These are phyloP conservation scores for Claviceps humidiphila DNA, from an alignment of 2,329 filamentous ascomycete species.

Conservation along the genomic window DNA sequence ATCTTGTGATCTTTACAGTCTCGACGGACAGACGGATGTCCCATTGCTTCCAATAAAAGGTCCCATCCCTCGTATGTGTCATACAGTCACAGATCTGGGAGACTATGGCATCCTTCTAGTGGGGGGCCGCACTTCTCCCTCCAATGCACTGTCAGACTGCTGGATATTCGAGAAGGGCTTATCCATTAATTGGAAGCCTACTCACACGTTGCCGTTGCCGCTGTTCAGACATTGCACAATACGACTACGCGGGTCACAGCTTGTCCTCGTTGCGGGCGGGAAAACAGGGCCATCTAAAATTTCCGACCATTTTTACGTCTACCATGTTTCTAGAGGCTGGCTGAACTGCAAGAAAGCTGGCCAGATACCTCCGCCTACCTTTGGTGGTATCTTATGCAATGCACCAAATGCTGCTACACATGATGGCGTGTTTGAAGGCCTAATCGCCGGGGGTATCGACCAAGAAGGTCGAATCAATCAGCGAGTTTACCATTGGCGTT, in stretches of 20 bases:
- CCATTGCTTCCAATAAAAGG: slow-evolving; percentile 17
- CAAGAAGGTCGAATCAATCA: slow-evolving; percentile 47
- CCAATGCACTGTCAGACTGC: slow-evolving; percentile 54
- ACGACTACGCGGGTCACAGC: slow-evolving; percentile 31
- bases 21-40: slow-evolving; percentile 8
- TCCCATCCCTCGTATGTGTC: slow-evolving; percentile 48
- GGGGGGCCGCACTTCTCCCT: slow-evolving; percentile 69
- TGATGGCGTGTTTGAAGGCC: slow-evolving; percentile 34
- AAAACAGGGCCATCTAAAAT: slow-evolving; percentile 36
- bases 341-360: slow-evolving; percentile 25
- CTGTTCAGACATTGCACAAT: slow-evolving; percentile 64
- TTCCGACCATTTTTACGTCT: slow-evolving; percentile 42
- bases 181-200: slow-evolving; percentile 43
- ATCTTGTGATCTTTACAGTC: slow-evolving; percentile 37
- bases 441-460: slow-evolving; percentile 61
- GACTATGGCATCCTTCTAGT: slow-evolving; percentile 47
- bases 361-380: slow-evolving; percentile 22
- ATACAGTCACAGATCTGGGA: slow-evolving; percentile 57
- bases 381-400: slow-evolving; percentile 29
- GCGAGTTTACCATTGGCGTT: slow-evolving; percentile 51
- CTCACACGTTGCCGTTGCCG: slow-evolving; percentile 52
- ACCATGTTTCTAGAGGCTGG: slow-evolving; percentile 34
- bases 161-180: slow-evolving; percentile 53
- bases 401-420: slow-evolving; percentile 9
- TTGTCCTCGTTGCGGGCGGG: slow-evolving; percentile 49